Conservation (phyloP, 2,329 filamentous ascomycete species). For the Aureobasidium pullulans region DNA sequence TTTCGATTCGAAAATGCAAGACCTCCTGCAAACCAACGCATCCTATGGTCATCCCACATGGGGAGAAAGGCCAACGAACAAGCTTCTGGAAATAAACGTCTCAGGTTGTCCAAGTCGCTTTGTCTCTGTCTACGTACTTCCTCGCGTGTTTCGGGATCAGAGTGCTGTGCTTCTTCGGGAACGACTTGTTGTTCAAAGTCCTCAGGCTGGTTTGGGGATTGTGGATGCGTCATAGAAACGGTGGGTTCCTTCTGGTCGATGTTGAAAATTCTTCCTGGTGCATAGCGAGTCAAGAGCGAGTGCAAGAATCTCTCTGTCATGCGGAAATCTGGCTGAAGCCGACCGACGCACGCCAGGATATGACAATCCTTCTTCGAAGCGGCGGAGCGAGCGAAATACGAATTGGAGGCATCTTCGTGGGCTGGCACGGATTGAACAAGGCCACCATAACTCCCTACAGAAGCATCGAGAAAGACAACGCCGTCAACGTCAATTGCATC, state of each 20-base stretch:
- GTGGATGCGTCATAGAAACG: background rate
- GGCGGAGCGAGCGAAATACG: background rate
- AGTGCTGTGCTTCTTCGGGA: background rate
- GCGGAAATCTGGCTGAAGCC: background rate
- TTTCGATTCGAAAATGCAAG: slow-evolving; percentile 40
- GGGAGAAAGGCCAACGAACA: slow-evolving; percentile 44
- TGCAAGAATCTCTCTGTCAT: slow-evolving; percentile 19
- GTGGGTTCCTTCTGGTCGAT: slow-evolving; percentile 13
- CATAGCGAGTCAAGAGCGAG: slow-evolving; percentile 20
- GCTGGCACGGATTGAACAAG: slow-evolving; percentile 9
- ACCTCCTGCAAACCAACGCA: slow-evolving; percentile 36
- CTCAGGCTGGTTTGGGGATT: background rate
- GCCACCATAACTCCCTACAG: slow-evolving; percentile 23
- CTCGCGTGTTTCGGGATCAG: background rate
- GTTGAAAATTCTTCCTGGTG: slow-evolving; percentile 22
- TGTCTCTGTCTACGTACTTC: background rate
- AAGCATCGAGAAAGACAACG: slow-evolving; percentile 36
- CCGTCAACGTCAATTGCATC: slow-evolving; percentile 45
- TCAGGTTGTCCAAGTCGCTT: background rate
- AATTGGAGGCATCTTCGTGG: background rate
- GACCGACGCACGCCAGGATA: background rate
- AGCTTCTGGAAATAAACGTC: slow-evolving; percentile 32
- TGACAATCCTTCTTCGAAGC: background rate
- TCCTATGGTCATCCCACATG: slow-evolving; percentile 42
- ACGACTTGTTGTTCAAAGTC: background rate